A percentile compares a stretch with the other conserved stretches of the same genome.
These are phyloP conservation scores for Mollisiaceae sp. DNA, from an alignment of 2,329 filamentous ascomycete species.

Conservation along the genomic window DNA sequence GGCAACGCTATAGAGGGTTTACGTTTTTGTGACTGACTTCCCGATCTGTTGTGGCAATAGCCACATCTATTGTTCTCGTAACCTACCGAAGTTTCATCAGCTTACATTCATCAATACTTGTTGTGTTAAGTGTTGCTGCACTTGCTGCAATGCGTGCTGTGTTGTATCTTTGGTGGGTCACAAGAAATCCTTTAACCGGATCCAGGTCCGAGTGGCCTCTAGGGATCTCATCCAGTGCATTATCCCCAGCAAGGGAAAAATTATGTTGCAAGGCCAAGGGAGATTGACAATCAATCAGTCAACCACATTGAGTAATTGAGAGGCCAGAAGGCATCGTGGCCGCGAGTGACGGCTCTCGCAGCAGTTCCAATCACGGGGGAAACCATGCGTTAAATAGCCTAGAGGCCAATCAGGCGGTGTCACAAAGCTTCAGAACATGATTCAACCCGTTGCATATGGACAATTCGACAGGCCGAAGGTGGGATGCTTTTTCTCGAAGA, in stretches of 20 bases:
- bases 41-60: constrained; percentile 39
- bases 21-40: constrained; percentile 40
- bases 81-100: constrained; percentile 23
- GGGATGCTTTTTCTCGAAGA: constrained; percentile 20
- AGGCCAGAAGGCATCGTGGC: constrained; percentile 4
- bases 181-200: neutral
- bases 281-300: constrained; percentile 11
- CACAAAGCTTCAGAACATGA: constrained; percentile 2
- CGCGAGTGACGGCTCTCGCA: neutral
- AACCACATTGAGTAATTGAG: constrained; percentile 9
- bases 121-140: neutral
- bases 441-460: constrained; percentile 1
- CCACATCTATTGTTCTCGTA: constrained; percentile 40
- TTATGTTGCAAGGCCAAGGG: neutral
- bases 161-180: neutral
- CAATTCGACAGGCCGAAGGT: neutral
- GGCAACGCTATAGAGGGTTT: constrained; percentile 27
- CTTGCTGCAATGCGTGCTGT: constrained; percentile 10
- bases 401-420: neutral
- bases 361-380: constrained; percentile 1
- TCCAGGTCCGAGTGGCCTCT: constrained; percentile 1
- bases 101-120: neutral
- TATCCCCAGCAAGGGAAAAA: neutral
- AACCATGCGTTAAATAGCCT: constrained; percentile 4
- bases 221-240: neutral